Evolutionary conservation across 1,284 basidiomycete genomes (phyloP).

Genomic region (Microbotryum intermedium): DNA sequence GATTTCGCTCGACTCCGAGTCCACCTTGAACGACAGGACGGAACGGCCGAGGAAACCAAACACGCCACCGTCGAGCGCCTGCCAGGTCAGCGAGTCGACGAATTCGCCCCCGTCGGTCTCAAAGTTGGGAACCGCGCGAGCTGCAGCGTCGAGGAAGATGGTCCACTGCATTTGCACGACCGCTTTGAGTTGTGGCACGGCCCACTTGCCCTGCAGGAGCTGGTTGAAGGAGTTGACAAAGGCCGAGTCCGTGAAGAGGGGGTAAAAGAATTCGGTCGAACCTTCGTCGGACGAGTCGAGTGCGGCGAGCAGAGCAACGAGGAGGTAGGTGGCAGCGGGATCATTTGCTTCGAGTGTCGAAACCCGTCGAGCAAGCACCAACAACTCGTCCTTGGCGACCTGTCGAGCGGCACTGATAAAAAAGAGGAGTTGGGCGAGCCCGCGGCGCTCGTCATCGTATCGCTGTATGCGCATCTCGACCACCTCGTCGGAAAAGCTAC

Average conservation of each 20-base stretch:
- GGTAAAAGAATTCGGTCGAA: slow-evolving; percentile 28
- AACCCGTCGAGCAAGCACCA: slow-evolving; percentile 58
- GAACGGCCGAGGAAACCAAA: slow-evolving; percentile 59
- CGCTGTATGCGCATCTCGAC: slow-evolving; percentile 59
- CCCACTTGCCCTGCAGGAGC: slow-evolving; percentile 52
- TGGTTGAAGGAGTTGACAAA: slow-evolving; percentile 38
- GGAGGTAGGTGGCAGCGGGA: slow-evolving; percentile 59
- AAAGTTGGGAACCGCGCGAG: slow-evolving; percentile 58
- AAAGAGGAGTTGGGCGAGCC: slow-evolving; percentile 55
- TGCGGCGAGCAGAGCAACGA: slow-evolving; percentile 57
- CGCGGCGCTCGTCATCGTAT: slow-evolving; percentile 60
- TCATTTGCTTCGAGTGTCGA: slow-evolving; percentile 51
- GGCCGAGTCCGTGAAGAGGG: slow-evolving; percentile 34
- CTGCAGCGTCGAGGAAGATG: slow-evolving; percentile 64
- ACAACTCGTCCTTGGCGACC: slow-evolving; percentile 52
- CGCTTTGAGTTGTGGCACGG: slow-evolving; percentile 64
- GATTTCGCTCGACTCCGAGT: slow-evolving; percentile 31
- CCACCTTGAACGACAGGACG: slow-evolving; percentile 39
- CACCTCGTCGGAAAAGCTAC: slow-evolving; percentile 55
- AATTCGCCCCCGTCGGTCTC: slow-evolving; percentile 60
- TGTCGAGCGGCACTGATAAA: slow-evolving; percentile 57
- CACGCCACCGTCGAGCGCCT: slow-evolving; percentile 69
- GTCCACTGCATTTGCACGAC: slow-evolving; percentile 76
- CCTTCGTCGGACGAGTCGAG: slow-evolving; percentile 47
- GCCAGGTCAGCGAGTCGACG: slow-evolving; percentile 70